These are phyloP conservation scores for Cytospora piceicola DNA, from an alignment of 2,329 filamentous ascomycete species.

Conservation along the genomic window DNA sequence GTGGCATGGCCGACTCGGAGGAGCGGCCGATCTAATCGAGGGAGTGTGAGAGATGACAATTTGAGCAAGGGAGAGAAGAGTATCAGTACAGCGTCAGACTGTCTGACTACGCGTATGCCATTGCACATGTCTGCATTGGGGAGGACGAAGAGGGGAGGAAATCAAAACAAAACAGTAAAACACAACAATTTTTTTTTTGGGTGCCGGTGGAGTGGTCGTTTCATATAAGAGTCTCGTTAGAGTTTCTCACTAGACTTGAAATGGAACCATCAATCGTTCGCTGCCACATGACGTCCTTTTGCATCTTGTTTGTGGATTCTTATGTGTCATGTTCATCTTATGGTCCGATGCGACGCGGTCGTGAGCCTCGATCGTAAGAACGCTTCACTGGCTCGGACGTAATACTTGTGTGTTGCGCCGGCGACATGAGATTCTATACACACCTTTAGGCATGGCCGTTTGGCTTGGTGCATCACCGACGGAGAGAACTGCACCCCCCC, in stretches of 20 bases:
- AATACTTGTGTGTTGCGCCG: too few species aligned
- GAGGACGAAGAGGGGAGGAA: background rate
- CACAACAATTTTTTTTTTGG: slow-evolving; percentile 17
- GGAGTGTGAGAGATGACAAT: slow-evolving; percentile 1
- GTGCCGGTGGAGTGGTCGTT: slow-evolving; percentile 22
- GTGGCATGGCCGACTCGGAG: background rate
- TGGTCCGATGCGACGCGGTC: slow-evolving; percentile 6
- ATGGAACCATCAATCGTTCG: slow-evolving; percentile 35
- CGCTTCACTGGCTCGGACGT: background rate
- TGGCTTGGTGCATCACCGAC: too few species aligned
- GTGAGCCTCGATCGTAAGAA: background rate
- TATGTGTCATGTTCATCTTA: slow-evolving; percentile 18
- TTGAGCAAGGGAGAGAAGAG: background rate
- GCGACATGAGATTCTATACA: too few species aligned
- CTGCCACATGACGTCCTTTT: slow-evolving; percentile 25
- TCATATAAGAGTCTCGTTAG: slow-evolving; percentile 23
- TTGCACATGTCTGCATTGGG: slow-evolving; percentile 22
- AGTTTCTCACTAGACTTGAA: slow-evolving; percentile 30
- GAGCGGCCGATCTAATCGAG: slow-evolving; percentile 3
- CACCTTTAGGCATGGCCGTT: too few species aligned
- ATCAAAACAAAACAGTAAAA: slow-evolving; percentile 18
- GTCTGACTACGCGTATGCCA: slow-evolving; percentile 18
- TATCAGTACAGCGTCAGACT: slow-evolving; percentile 12
- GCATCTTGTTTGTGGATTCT: slow-evolving; percentile 20
- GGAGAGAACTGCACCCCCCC: too few species aligned